These are phyloP conservation scores for Pyricularia sp. DNA, from an alignment of 2,329 filamentous ascomycete species.

Conservation along the genomic window DNA sequence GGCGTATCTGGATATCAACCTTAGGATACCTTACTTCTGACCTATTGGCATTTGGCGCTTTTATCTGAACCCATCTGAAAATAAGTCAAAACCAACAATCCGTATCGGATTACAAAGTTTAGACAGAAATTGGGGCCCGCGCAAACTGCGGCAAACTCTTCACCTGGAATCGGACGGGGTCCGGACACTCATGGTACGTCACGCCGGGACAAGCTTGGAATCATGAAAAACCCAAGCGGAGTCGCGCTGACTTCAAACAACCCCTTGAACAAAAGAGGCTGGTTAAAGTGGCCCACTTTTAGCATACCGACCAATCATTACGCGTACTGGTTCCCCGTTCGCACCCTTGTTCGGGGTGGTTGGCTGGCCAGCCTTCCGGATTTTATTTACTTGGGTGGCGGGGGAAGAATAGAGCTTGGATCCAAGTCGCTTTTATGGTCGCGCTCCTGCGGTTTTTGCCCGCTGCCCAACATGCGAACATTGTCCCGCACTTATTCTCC, in stretches of 20 bases:
- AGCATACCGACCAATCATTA: background rate
- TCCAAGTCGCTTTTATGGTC: background rate
- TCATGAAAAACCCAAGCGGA: background rate
- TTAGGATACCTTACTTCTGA: too few relatives aligned
- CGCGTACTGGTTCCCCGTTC: background rate
- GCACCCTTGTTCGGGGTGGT: constrained; percentile 7
- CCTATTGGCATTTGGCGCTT: too few relatives aligned
- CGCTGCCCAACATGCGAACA: background rate
- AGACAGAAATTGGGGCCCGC: too few relatives aligned
- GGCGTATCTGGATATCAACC: too few relatives aligned
- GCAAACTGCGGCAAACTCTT: too few relatives aligned
- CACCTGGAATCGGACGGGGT: background rate
- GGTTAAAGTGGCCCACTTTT: background rate
- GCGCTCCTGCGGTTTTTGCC: background rate
- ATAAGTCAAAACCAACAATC: too few relatives aligned
- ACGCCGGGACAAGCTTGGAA: background rate
- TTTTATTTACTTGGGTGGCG: constrained; percentile 34
- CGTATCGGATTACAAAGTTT: too few relatives aligned
- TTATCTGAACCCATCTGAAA: too few relatives aligned
- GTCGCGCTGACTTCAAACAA: background rate
- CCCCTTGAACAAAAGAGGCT: background rate
- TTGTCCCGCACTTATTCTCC: background rate
- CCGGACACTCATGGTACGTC: background rate
- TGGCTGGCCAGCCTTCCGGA: constrained; percentile 13
- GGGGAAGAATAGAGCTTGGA: constrained; percentile 25